A percentile compares a stretch with the other conserved stretches of the same genome.
phyloP scores from a whole-genome alignment of 108 stramenopile genomes.

The Stephanodiscus triporus region DNA sequence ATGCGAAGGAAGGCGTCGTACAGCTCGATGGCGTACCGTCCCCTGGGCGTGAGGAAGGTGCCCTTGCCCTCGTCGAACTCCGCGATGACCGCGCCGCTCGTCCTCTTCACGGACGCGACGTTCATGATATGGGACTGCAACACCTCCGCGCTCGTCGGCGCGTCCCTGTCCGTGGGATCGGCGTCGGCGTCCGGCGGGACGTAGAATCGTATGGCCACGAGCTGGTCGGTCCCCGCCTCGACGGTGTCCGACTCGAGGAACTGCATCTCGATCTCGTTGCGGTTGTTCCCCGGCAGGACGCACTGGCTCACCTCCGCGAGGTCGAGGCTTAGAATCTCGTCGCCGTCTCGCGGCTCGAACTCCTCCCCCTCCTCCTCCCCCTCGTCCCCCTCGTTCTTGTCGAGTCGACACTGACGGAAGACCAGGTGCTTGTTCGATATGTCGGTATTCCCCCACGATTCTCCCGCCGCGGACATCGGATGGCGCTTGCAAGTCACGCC shows the following conservation, averaged over 20 bases:
- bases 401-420: conserved; percentile 76
- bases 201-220: conserved; percentile 91
- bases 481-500: conserved; percentile 59
- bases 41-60: conserved; percentile 96
- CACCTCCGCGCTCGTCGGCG: conserved; percentile 73
- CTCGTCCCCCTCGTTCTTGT: conserved; percentile 85
- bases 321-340: conserved; percentile 87
- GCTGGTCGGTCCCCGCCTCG: conserved; percentile 86
- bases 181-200: conserved; percentile 91
- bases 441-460: conserved; percentile 79
- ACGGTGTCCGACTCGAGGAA: conserved; percentile 89
- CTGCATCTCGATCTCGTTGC: conserved; percentile 91
- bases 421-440: conserved; percentile 72
- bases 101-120: conserved; percentile 86
- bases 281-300: conserved; percentile 88
- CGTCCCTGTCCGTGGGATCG: conserved; percentile 80
- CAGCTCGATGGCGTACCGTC: conserved; percentile 94
- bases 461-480: conserved; percentile 71
- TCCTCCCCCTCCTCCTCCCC: conserved; percentile 89
- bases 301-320: conserved; percentile 87
- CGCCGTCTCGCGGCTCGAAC: conserved; percentile 80
- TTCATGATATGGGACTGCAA: conserved; percentile 82
- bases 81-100: conserved; percentile 90
- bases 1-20: conserved; percentile 91
- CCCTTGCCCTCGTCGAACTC: conserved; percentile 91